These are phyloP conservation scores for Pelargonium cotyledonis DNA, from an alignment of 441 rosid species.

Conservation along the genomic window DNA sequence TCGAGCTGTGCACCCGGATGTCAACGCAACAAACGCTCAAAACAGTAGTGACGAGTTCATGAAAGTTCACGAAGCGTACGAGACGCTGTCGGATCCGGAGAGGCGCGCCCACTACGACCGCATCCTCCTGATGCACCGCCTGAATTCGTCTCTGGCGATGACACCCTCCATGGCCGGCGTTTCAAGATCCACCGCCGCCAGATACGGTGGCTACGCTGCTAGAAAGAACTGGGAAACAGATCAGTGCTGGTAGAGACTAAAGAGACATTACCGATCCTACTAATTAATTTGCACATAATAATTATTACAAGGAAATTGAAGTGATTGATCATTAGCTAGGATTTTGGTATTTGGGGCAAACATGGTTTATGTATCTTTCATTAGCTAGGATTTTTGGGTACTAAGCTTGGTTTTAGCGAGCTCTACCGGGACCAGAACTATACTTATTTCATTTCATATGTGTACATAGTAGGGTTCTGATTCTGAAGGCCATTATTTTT, in stretches of 20 bases:
- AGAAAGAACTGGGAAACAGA: conserved; percentile 13
- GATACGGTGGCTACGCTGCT: not conserved
- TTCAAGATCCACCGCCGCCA: not conserved
- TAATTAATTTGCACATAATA: too few species aligned
- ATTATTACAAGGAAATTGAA: too few species aligned
- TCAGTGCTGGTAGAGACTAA: conserved; percentile 12
- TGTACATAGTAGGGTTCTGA: too few species aligned
- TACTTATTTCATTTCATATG: too few species aligned
- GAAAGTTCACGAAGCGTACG: conserved; percentile 76
- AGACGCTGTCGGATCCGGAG: conserved; percentile 78
- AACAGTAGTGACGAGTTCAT: conserved; percentile 34
- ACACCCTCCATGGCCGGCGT: not conserved
- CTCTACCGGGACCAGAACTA: too few species aligned
- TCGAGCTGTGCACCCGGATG: conserved; percentile 58
- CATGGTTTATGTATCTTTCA: too few species aligned
- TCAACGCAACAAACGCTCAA: conserved; percentile 23
- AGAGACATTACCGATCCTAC: too few species aligned
- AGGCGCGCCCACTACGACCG: conserved; percentile 71
- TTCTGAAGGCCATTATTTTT: too few species aligned
- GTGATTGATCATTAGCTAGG: too few species aligned
- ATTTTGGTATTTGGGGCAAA: too few species aligned
- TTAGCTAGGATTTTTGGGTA: too few species aligned
- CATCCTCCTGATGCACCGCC: not conserved
- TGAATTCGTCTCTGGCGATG: not conserved
- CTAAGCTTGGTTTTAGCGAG: too few species aligned